Evolutionary conservation across 345 rosid genomes (phyloP).

Genomic region (Salix arbutifolia): DNA sequence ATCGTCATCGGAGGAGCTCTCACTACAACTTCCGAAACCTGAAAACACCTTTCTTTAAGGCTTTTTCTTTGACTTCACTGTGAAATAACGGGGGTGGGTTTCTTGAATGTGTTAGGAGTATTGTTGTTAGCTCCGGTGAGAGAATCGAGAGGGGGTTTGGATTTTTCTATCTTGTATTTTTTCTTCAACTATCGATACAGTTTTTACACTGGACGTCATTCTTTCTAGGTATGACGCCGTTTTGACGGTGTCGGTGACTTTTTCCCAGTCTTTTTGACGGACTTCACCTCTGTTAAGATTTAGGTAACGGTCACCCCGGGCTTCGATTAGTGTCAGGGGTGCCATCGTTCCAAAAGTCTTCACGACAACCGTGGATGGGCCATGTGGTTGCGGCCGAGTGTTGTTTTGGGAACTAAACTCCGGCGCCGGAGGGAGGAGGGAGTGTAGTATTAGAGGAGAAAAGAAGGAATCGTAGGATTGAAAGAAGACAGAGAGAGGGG

Average conservation of each 20-base stretch:
- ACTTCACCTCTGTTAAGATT: slow-evolving; percentile 19
- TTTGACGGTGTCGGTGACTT: slow-evolving; percentile 19
- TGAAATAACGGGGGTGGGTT: background rate
- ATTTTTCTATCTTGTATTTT: slow-evolving; percentile 17
- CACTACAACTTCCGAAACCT: background rate
- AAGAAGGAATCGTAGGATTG: slow-evolving; percentile 13
- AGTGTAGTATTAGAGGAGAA: slow-evolving; percentile 18
- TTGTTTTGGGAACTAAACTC: slow-evolving; percentile 14
- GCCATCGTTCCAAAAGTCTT: slow-evolving; percentile 27
- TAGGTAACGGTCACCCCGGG: slow-evolving; percentile 19
- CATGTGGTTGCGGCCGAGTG: background rate
- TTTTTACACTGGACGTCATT: slow-evolving; percentile 21
- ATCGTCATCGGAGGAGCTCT: background rate
- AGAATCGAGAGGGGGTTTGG: slow-evolving; percentile 16
- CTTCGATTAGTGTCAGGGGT: slow-evolving; percentile 16
- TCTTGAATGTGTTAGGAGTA: background rate
- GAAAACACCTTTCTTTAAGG: background rate
- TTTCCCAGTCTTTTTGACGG: slow-evolving; percentile 27
- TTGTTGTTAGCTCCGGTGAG: slow-evolving; percentile 10
- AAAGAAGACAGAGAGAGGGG: slow-evolving; percentile 6
- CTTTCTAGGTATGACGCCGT: slow-evolving; percentile 8
- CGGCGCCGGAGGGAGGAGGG: slow-evolving; percentile 18
- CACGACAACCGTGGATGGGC: slow-evolving; percentile 13
- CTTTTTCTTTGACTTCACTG: slow-evolving; percentile 7
- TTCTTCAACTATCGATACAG: slow-evolving; percentile 17